These are phyloP conservation scores for Geotrichum siamense DNA, from an alignment of 1,139 yeast genomes.

Conservation along the genomic window DNA sequence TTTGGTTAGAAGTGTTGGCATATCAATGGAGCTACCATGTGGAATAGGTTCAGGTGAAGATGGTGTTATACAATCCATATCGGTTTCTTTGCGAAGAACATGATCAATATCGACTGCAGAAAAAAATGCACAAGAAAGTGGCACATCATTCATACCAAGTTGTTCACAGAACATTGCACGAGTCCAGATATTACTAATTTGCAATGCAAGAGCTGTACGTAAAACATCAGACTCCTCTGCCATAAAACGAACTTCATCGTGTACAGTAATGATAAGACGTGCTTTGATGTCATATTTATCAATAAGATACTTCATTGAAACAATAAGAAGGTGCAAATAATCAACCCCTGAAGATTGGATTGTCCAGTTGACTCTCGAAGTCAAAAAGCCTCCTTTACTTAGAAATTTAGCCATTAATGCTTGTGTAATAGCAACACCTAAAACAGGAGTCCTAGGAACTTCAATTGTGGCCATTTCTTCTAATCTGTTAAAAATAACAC, in stretches of 20 bases:
- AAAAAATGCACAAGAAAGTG: conserved; percentile 93
- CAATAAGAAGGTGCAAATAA: conserved; percentile 74
- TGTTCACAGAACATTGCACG: conserved; percentile 93
- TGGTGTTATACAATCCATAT: conserved; percentile 83
- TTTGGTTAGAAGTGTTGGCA: conserved; percentile 47
- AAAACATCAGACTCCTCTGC: conserved; percentile 67
- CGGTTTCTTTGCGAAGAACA: conserved; percentile 83
- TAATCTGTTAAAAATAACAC: conserved; percentile 79
- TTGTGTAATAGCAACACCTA: conserved; percentile 89
- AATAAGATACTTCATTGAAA: conserved; percentile 80
- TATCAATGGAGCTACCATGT: conserved; percentile 72
- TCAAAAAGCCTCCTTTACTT: conserved; percentile 59
- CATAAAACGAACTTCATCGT: conserved; percentile 86
- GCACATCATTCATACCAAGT: conserved; percentile 79
- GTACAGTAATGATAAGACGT: conserved; percentile 79
- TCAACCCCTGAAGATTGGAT: conserved; percentile 98
- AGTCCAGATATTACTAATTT: conserved; percentile 90
- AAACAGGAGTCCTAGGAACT: conserved; percentile 82
- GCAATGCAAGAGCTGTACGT: conserved; percentile 73
- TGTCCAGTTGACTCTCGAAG: conserved; percentile 95
- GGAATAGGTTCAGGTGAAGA: conserved; percentile 67
- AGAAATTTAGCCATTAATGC: conserved; percentile 67
- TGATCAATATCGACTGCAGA: conserved; percentile 89
- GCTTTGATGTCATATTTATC: conserved; percentile 64
- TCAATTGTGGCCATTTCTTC: conserved; percentile 82